These are phyloP conservation scores for Trichoderma polysporum DNA, from an alignment of 2,329 filamentous ascomycete species.

Conservation along the genomic window DNA sequence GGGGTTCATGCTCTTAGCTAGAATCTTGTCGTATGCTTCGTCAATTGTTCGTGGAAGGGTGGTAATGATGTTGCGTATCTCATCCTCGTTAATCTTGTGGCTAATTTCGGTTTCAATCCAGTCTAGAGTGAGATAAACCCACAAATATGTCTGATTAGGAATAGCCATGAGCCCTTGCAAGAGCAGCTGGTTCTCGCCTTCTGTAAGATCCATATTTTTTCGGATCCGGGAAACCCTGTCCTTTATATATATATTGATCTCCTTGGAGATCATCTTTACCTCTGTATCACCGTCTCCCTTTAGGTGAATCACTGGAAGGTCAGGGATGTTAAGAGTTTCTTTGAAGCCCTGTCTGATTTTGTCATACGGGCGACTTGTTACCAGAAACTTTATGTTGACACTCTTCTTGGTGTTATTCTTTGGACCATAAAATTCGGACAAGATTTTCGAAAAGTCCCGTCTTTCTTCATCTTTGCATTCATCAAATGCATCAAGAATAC, in stretches of 20 bases:
- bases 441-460: conserved; percentile 22
- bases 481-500: conserved; percentile 43
- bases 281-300: conserved; percentile 32
- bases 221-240: conserved; percentile 16
- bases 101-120: conserved; percentile 28
- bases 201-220: background rate
- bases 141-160: conserved; percentile 40
- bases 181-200: conserved; percentile 11
- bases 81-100: conserved; percentile 7
- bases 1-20: background rate
- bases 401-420: background rate
- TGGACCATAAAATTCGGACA: conserved; percentile 22
- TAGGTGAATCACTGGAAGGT: conserved; percentile 23
- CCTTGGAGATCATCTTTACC: conserved; percentile 28
- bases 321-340: background rate
- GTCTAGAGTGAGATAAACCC: conserved; percentile 38
- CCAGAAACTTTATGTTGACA: conserved; percentile 32
- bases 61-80: conserved; percentile 18
- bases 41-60: conserved; percentile 26
- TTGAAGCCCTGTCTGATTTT: conserved; percentile 26
- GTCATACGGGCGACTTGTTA: conserved; percentile 35
- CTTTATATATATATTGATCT: conserved; percentile 35
- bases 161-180: conserved; percentile 29
- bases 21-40: conserved; percentile 31
- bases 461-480: conserved; percentile 29